These are phyloP conservation scores for Kwoniella botswanensis DNA, from an alignment of 768 basidiomycete species.

Conservation along the genomic window DNA sequence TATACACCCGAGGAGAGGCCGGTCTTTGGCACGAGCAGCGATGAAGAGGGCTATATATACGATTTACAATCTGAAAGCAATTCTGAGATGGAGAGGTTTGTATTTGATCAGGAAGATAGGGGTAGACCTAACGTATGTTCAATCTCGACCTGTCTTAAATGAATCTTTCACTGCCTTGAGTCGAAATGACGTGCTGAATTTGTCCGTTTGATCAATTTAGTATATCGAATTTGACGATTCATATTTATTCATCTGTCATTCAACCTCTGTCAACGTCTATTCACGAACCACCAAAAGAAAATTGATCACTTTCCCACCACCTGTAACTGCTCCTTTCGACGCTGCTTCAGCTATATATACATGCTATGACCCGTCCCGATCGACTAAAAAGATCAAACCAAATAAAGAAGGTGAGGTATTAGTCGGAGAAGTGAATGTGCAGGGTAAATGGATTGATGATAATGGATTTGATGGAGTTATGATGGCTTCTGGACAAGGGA, in stretches of 20 bases:
- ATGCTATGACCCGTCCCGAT: conserved; percentile 1
- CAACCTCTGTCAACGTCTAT: conserved; percentile 27
- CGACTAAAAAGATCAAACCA: background rate
- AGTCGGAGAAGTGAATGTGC: background rate
- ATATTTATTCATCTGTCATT: conserved; percentile 37
- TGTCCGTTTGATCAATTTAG: background rate
- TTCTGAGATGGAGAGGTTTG: conserved; percentile 9
- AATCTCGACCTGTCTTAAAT: background rate
- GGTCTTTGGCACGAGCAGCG: conserved; percentile 35
- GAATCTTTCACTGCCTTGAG: too few species aligned
- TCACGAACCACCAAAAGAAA: conserved; percentile 25
- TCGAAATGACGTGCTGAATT: background rate
- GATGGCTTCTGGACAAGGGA: conserved; percentile 3
- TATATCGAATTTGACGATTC: conserved; percentile 53
- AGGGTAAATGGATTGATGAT: conserved; percentile 17
- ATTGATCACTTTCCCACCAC: conserved; percentile 32
- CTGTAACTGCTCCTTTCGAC: background rate
- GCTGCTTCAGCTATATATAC: conserved; percentile 9
- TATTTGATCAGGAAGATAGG: conserved; percentile 16
- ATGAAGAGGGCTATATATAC: conserved; percentile 39
- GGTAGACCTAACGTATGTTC: conserved; percentile 19
- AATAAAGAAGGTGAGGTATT: background rate
- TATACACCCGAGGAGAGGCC: conserved; percentile 35
- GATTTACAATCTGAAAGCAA: conserved; percentile 37
- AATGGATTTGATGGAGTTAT: conserved; percentile 4